These are phyloP conservation scores for Penicillium subrubescens DNA, from an alignment of 495 filamentous ascomycete genomes.

Conservation along the genomic window DNA sequence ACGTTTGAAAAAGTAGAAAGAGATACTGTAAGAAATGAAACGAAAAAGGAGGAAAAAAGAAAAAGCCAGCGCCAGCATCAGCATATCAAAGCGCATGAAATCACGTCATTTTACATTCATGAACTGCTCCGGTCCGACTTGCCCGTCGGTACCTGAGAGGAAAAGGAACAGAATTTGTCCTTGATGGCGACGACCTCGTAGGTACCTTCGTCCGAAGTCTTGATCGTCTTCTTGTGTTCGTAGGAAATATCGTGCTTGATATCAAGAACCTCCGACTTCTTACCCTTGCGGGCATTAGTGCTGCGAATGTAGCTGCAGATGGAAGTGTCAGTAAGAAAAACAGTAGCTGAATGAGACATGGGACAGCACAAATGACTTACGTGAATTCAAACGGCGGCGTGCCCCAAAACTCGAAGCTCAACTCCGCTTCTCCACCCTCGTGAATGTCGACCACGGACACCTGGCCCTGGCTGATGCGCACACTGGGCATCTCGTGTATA, in stretches of 20 bases:
- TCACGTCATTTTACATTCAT: slow-evolving; percentile 25
- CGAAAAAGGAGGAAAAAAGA: background rate
- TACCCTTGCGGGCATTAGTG: slow-evolving; percentile 76
- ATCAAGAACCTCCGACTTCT: slow-evolving; percentile 78
- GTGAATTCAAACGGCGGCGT: slow-evolving; percentile 98
- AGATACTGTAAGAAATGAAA: background rate
- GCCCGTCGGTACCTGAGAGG: slow-evolving; percentile 58
- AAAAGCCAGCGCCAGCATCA: slow-evolving; percentile 16
- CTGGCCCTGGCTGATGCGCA: slow-evolving; percentile 79
- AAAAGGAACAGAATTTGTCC: slow-evolving; percentile 86
- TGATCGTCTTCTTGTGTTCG: slow-evolving; percentile 75
- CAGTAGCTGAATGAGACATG: background rate
- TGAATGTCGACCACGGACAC: slow-evolving; percentile 87
- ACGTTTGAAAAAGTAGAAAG: background rate
- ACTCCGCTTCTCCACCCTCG: slow-evolving; percentile 89
- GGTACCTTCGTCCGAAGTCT: slow-evolving; percentile 87
- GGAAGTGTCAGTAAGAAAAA: slow-evolving; percentile 9
- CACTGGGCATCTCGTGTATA: slow-evolving; percentile 90
- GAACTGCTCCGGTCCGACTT: slow-evolving; percentile 43
- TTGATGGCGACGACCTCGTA: slow-evolving; percentile 96
- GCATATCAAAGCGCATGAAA: slow-evolving; percentile 23
- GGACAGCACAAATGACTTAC: slow-evolving; percentile 37
- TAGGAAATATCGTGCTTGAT: slow-evolving; percentile 83
- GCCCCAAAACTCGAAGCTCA: slow-evolving; percentile 90
- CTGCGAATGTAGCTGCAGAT: slow-evolving; percentile 74